Conservation (phyloP, 129 eudicot genomes). For the Centella asiatica region DNA sequence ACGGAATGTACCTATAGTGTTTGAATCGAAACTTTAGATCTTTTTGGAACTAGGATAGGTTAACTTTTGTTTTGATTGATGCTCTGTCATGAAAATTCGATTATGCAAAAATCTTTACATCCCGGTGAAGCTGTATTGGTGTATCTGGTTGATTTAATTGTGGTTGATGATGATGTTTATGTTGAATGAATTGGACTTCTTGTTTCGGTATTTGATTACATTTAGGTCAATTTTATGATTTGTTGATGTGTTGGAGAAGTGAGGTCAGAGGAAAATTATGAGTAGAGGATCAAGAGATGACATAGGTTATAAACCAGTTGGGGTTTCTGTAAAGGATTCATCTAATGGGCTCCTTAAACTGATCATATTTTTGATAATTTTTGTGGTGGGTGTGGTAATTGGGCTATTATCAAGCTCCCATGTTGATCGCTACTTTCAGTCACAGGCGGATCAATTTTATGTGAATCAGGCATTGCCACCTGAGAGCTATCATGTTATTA, state of each 20-base stretch:
- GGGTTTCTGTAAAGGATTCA: conserved; percentile 36
- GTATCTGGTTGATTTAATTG: conserved; percentile 4
- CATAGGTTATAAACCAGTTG: conserved; percentile 6
- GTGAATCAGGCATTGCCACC: conserved; percentile 13
- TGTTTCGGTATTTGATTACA: neutral
- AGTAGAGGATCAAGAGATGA: conserved; percentile 60
- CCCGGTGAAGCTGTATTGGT: neutral
- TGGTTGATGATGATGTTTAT: neutral
- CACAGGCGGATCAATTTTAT: conserved; percentile 26
- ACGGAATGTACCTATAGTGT: neutral
- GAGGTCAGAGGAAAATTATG: conserved; percentile 27
- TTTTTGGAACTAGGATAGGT: neutral
- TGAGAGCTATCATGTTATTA: neutral
- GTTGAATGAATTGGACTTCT: neutral
- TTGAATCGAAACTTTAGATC: neutral
- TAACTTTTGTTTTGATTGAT: neutral
- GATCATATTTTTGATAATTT: conserved; percentile 40
- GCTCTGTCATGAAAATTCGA: neutral
- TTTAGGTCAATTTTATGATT: neutral
- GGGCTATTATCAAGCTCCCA: conserved; percentile 67
- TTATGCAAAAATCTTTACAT: neutral
- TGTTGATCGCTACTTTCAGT: conserved; percentile 49
- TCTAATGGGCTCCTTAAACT: conserved; percentile 39
- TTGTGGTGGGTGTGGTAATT: conserved; percentile 57
- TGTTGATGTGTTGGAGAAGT: neutral